Percentiles rank a stretch among this genome's conserved stretches.
phyloP scores from a whole-genome alignment of 768 basidiomycete species.

The Tulasnella sp. region DNA sequence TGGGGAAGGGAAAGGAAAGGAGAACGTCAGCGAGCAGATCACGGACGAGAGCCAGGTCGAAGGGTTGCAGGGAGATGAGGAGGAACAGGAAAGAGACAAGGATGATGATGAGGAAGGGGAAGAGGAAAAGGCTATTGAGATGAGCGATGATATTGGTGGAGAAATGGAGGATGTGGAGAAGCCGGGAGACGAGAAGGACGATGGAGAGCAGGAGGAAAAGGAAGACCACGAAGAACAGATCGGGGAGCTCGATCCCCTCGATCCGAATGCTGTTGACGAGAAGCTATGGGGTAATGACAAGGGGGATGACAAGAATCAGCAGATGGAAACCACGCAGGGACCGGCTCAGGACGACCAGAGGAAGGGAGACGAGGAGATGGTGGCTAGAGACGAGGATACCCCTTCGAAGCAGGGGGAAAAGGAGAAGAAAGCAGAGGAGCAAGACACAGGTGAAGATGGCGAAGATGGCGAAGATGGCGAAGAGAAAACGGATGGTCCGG shows the following conservation, averaged over 20 bases:
- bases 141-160: constrained; percentile 83
- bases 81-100: constrained; percentile 33
- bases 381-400: constrained; percentile 60
- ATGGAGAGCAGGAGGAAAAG: constrained; percentile 40
- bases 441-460: constrained; percentile 24
- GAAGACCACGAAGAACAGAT: constrained; percentile 71
- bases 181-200: constrained; percentile 33
- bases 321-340: constrained; percentile 26
- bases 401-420: constrained; percentile 26
- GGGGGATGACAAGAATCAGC: constrained; percentile 32
- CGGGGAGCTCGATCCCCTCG: constrained; percentile 68
- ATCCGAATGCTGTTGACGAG: constrained; percentile 82
- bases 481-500: constrained; percentile 33
- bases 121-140: constrained; percentile 74
- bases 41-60: constrained; percentile 96
- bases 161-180: constrained; percentile 66
- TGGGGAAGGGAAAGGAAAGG: constrained; percentile 72
- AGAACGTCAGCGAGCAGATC: constrained; percentile 90
- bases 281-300: constrained; percentile 92
- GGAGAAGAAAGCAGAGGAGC: constrained; percentile 23
- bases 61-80: constrained; percentile 52
- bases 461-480: constrained; percentile 28
- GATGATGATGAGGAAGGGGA: constrained; percentile 39
- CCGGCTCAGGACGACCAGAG: constrained; percentile 47
- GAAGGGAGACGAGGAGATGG: constrained; percentile 51